Percentiles rank a stretch among this genome's conserved stretches.
These are phyloP conservation scores for Dryas integrifolia DNA, from an alignment of 331 rosid genomes.

Conservation along the genomic window DNA sequence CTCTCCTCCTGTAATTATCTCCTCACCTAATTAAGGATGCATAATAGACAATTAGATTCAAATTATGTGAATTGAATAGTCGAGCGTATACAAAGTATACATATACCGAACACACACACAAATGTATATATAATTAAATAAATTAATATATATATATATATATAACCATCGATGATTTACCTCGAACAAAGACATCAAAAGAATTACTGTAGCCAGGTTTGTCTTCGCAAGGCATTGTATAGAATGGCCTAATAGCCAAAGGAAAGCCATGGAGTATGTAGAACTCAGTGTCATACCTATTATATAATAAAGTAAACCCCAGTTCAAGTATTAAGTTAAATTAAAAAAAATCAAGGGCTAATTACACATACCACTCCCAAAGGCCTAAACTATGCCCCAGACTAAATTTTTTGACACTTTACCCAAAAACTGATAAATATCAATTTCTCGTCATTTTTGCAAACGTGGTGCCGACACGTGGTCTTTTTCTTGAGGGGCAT, in stretches of 20 bases:
- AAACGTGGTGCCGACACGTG: no score
- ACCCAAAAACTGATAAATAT: no score
- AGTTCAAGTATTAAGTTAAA: background rate
- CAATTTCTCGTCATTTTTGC: no score
- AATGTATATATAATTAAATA: no score
- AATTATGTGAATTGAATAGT: background rate
- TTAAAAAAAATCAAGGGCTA: background rate
- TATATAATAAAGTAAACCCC: conserved; percentile 19
- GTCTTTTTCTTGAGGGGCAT: no score
- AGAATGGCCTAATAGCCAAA: conserved; percentile 81
- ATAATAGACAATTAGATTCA: background rate
- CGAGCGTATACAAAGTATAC: no score
- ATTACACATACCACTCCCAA: no score
- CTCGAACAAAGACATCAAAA: conserved; percentile 91
- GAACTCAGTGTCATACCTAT: conserved; percentile 88
- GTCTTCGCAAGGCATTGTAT: conserved; percentile 93
- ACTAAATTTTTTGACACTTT: no score
- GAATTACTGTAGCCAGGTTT: conserved; percentile 75
- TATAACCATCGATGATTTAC: conserved; percentile 35
- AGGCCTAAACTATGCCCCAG: no score
- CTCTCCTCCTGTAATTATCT: conserved; percentile 93
- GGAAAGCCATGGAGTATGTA: conserved; percentile 90
- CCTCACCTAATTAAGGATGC: conserved; percentile 60
- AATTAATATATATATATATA: background rate
- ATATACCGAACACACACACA: no score